Conservation (phyloP, 768 basidiomycete species). For the Rossbeevera mucosa region DNA sequence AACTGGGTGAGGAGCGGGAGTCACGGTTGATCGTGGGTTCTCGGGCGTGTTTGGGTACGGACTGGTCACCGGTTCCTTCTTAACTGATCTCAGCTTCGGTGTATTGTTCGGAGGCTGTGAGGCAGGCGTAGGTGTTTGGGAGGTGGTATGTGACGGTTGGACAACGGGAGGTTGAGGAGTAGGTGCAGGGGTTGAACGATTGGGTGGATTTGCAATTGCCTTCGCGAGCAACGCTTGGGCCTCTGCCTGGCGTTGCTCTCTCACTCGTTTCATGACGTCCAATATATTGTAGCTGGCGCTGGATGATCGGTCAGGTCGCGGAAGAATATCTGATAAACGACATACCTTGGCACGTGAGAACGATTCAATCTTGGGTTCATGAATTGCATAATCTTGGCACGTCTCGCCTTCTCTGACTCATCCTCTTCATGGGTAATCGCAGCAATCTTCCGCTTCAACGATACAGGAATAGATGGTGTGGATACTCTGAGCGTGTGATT, state of each 20-base stretch:
- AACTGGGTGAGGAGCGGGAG: conserved; percentile 29
- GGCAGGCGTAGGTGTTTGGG: conserved; percentile 23
- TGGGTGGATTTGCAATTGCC: conserved; percentile 28
- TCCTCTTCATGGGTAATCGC: conserved; percentile 71
- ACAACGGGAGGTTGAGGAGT: conserved; percentile 32
- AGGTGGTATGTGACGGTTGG: conserved; percentile 32
- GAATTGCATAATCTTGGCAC: conserved; percentile 71
- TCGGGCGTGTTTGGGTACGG: conserved; percentile 28
- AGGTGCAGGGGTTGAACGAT: conserved; percentile 25
- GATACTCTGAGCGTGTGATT: conserved; percentile 73
- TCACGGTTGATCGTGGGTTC: conserved; percentile 26
- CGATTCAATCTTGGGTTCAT: conserved; percentile 60
- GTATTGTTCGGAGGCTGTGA: conserved; percentile 27
- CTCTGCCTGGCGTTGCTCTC: conserved; percentile 26
- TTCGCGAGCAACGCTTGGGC: conserved; percentile 22
- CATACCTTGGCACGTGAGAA: conserved; percentile 47
- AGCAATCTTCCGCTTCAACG: conserved; percentile 73
- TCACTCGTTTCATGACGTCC: conserved; percentile 41
- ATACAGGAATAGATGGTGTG: conserved; percentile 64
- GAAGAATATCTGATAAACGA: conserved; percentile 4
- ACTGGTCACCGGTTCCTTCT: conserved; percentile 29
- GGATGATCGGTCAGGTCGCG: conserved; percentile 1
- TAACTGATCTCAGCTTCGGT: conserved; percentile 23
- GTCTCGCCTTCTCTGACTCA: conserved; percentile 67
- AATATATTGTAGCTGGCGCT: conserved; percentile 51